Evolutionary conservation across 2,329 filamentous ascomycete genomes (phyloP).

Genomic region (Sclerotinia spermophila): DNA sequence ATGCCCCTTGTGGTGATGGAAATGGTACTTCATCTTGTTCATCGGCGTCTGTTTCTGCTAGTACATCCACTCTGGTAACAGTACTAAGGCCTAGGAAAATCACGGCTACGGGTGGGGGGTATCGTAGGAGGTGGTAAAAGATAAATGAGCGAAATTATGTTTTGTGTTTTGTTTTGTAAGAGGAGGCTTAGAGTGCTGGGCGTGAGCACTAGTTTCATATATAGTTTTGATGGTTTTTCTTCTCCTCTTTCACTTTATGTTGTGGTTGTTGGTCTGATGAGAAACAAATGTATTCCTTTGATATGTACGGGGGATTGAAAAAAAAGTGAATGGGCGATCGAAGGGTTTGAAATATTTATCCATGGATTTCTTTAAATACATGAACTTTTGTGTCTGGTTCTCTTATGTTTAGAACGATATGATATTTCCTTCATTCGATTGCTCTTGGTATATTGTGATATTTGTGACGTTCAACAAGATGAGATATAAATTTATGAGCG

Average conservation of each 20-base stretch:
- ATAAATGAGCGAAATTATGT: not conserved
- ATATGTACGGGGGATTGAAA: not conserved
- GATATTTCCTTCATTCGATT: not conserved
- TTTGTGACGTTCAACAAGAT: not conserved
- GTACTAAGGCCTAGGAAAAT: conserved; percentile 1
- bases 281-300: not conserved
- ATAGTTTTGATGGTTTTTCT: not conserved
- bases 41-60: not conserved
- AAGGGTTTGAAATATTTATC: not conserved
- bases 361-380: not conserved
- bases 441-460: not conserved
- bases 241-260: not conserved
- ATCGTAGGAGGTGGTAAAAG: not conserved
- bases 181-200: not conserved
- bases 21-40: conserved; percentile 9
- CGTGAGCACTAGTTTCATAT: not conserved
- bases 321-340: not conserved
- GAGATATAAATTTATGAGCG: not conserved
- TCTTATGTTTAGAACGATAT: not conserved
- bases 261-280: not conserved
- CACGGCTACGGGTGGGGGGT: not conserved
- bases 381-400: not conserved
- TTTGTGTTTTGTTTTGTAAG: not conserved
- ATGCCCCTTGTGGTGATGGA: conserved; percentile 12
- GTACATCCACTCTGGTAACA: conserved; percentile 8